Base-by-base conservation (phyloP, 78 protist genomes). In the Anaeramoeba ignava region DNA sequence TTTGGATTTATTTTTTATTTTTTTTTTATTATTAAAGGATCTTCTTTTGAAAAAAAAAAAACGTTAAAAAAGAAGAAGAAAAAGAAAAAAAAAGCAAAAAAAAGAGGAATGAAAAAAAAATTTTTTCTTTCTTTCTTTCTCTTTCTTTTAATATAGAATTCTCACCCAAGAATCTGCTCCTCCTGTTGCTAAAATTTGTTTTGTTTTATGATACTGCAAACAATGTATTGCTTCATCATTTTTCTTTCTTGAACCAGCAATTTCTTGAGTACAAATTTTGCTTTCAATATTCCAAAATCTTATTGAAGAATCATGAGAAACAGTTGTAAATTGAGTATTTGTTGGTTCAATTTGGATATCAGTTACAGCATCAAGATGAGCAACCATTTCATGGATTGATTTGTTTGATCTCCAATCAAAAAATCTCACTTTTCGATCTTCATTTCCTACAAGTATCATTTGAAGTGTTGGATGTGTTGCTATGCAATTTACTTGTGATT, bases 231-330 rank as follows among this genome's bases (percentile, higher is more conserved):
- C 39, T 82, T 89, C 92, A 34, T 90, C 86, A 36, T 42, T 40
- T 82, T 87, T 87, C n/a, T 40, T 85, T 38, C 91, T 38, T 41
- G 85, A 88, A n/a, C 81, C 83, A 38, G 40, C 2, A 34, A 83
- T 67, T 41, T 85, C 90, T 68, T 90, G 92, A 73, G 81, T 39
- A 39, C 89, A 90, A 12, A 84, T 80, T 39, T 82, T 79, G 2
- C 84, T 41, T n/a, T 85, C 41, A 8, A 87, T 67, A 39, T 90
- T 90, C 92, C 92, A 90, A 87, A 90, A 90, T 23, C 92, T 42
- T 40, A 90, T 87, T 1, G 90, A 85, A 41, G 86, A 34, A 39
- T 90, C 92, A 42, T 90, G 92, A 27, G 86, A 67, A 82, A 88
- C 54, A 42, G 89, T 81, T 42, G 87, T 68, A 3, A 87, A n/a